These are phyloP conservation scores for Polytrichum formosum DNA, from an alignment of 225 moss, liverwort and hornwort genomes.

Conservation along the genomic window DNA sequence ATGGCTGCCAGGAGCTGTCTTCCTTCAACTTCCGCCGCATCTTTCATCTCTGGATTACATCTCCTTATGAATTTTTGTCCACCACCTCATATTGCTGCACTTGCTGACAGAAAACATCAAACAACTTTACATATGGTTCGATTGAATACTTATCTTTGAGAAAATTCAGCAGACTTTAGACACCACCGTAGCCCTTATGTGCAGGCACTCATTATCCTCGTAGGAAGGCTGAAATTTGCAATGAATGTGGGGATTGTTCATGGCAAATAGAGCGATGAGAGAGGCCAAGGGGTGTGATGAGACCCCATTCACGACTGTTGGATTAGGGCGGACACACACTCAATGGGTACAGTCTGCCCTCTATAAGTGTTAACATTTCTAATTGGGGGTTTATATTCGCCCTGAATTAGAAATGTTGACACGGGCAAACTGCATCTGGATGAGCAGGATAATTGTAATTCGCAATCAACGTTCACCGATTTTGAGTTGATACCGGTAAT, in stretches of 20 bases:
- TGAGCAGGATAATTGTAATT: not conserved
- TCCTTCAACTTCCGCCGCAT: not conserved
- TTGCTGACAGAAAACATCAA: not conserved
- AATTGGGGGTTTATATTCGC: no score
- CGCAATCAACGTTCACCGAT: not conserved
- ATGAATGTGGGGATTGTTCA: not conserved
- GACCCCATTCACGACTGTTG: conserved; percentile 1
- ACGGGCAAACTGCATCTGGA: no score
- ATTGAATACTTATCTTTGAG: not conserved
- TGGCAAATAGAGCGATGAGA: not conserved
- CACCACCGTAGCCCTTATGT: no score
- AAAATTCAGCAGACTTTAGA: no score
- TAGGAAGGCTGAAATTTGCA: not conserved
- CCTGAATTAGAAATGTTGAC: no score
- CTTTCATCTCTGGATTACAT: not conserved
- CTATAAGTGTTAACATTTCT: no score
- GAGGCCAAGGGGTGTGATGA: not conserved
- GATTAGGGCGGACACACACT: not conserved
- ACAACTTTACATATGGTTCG: not conserved
- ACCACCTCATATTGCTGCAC: not conserved
- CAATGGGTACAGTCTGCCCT: no score
- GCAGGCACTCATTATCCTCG: no score
- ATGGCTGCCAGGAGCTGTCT: not conserved
- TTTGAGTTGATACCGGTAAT: no score
- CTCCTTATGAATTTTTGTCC: no score